A percentile compares a stretch with the other conserved stretches of the same genome.
These are phyloP conservation scores for Arabidopsis thaliana DNA, from an alignment of 345 rosid species.

Conservation along the genomic window TAIR10.1 NC_003076.8:5268501-5269000, in stretches of 20 bases:
- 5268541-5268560: conserved; percentile 2
- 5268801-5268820: too few relatives aligned
- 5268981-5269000: conserved; percentile 83
- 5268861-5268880: background rate
- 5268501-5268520: conserved; percentile 35
- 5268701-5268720: background rate
- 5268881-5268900: background rate
- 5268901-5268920: background rate
- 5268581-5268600: background rate
- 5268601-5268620: background rate
- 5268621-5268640: background rate
- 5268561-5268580: background rate
- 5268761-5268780: background rate
- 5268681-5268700: background rate
- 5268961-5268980: conserved; percentile 45
- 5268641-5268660: background rate
- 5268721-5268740: background rate
- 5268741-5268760: background rate
- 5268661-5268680: background rate
- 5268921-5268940: background rate
- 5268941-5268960: background rate
- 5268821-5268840: background rate
- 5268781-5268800: background rate
- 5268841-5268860: background rate
- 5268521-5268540: conserved; percentile 21